Percentiles rank a stretch among this genome's conserved stretches.
Conservation (phyloP, 495 filamentous ascomycete species). For the Sphaerosporella brunnea region DNA sequence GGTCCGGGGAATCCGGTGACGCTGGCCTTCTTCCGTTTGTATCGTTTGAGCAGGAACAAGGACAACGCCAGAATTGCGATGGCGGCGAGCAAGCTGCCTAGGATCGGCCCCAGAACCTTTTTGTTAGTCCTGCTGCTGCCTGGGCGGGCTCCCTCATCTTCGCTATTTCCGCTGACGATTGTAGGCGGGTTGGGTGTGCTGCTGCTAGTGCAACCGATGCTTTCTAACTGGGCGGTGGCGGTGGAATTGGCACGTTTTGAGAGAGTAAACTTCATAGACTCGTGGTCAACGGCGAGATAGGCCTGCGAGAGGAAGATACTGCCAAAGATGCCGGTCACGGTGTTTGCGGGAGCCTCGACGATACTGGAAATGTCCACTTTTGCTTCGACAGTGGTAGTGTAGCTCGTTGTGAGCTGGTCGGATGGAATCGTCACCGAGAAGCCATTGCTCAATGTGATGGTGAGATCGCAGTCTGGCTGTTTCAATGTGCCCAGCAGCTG, state of each 20-base stretch:
- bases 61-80: neutral
- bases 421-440: neutral
- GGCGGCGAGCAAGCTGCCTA: neutral
- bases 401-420: neutral
- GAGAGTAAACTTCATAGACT: conserved; percentile 8
- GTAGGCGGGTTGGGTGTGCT: neutral
- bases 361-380: neutral
- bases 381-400: neutral
- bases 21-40: neutral
- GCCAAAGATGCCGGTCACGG: conserved; percentile 7
- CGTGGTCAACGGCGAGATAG: conserved; percentile 20
- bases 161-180: neutral
- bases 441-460: neutral
- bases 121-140: neutral
- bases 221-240: neutral
- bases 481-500: neutral
- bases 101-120: neutral
- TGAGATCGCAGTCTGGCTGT: neutral
- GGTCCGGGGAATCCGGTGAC: neutral
- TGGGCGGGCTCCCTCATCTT: too few relatives aligned
- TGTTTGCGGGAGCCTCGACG: neutral
- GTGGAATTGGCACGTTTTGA: neutral
- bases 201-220: neutral
- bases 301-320: conserved; percentile 17
- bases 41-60: neutral